Evolutionary conservation across 2,329 filamentous ascomycete genomes (phyloP).

Genomic region (Sclerotinia subarctica): DNA sequence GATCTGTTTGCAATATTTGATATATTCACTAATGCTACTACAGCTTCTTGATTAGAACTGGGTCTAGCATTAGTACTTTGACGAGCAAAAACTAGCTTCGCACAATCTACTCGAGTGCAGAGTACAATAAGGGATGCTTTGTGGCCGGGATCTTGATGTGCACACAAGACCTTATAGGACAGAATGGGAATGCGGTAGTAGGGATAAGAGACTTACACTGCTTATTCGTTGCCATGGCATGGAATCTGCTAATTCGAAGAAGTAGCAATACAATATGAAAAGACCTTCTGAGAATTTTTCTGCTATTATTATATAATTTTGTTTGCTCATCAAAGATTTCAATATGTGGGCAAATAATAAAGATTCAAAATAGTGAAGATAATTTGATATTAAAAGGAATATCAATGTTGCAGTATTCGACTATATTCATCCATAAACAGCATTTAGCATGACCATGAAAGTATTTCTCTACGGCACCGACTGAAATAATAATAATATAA

Average conservation of each 20-base stretch:
- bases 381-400: neutral
- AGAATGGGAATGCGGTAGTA: neutral
- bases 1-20: neutral
- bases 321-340: no score
- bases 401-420: neutral
- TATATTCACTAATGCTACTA: neutral
- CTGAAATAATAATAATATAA: neutral
- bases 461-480: rapidly evolving
- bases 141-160: neutral
- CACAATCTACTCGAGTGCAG: neutral
- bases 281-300: neutral
- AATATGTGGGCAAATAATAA: neutral
- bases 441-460: no score
- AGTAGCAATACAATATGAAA: neutral
- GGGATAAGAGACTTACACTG: no score
- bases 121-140: neutral
- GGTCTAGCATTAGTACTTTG: neutral
- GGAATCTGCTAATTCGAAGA: neutral
- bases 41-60: neutral
- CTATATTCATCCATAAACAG: no score
- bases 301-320: neutral
- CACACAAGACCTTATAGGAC: neutral
- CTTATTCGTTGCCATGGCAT: no score
- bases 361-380: no score
- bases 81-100: neutral